Evolutionary conservation across 495 filamentous ascomycete species (phyloP), one percentile per base, ranked within the genome.

Genomic region (Pseudotulostoma volvatum): DNA sequence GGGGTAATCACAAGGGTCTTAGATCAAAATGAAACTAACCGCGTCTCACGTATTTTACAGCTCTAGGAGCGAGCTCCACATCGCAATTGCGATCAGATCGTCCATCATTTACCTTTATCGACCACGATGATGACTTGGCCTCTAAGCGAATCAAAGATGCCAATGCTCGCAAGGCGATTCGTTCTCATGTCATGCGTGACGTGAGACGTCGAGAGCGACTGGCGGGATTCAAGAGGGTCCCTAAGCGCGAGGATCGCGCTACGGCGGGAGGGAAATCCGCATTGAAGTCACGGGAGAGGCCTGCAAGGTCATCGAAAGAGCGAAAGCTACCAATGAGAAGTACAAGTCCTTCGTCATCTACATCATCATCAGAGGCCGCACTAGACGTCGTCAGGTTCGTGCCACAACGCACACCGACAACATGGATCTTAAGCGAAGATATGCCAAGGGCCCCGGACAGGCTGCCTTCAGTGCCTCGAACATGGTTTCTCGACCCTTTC

Each of bases 121-220:
- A 55, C 40, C 55, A 60, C 34, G 51, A 57, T 42, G 53, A 60
- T 52, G 55, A 58, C 28, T 43, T 60, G 44, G 53, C 50, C 15
- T 59, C 53, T 16, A 60, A 60, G 39, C 31, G 55, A 17, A 59
- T 60, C 40, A 58, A 53, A 35, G 46, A 60, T 57, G 51, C 45
- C 33, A 56, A 55, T 43, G 53, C 57, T 23, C 51, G 57, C 40
- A 59, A 56, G 37, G 48, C 51, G 2, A 60, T 60, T 18, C 51
- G 57, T 9, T 60, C 57, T 13, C 57, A 60, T 49, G 57, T 60
- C 4, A 60, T 60, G 57, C 57, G 57, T 23, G 51, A 60, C 50
- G 57, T 60, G 14, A 55, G 57, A 34, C 53, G 51, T 16, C 57
- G 57, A 7, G 57, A 60, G 37, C 47, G 55, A 38, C 51, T 59